A percentile compares a stretch with the other conserved stretches of the same genome.
phyloP scores from a whole-genome alignment of 129 eudicot genomes.

The Deinandra increscens region DNA sequence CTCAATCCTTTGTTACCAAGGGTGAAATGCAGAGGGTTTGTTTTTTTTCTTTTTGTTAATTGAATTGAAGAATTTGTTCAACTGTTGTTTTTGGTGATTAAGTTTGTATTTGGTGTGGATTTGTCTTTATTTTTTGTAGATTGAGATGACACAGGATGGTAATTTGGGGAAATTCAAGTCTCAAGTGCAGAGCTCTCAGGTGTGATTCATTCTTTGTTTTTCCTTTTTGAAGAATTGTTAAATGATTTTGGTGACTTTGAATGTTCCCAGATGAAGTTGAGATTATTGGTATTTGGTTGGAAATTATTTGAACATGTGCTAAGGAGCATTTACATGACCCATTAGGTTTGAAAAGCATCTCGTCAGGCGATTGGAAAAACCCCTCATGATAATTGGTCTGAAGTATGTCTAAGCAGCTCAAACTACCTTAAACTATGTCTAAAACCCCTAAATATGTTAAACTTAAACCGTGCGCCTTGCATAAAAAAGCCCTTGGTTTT shows the following conservation, averaged over 20 bases:
- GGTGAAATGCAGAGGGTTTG: constrained; percentile 76
- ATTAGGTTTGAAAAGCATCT: too few relatives aligned
- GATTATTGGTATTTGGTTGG: background rate
- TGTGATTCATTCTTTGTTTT: constrained; percentile 33
- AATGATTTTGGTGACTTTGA: background rate
- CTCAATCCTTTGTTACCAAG: constrained; percentile 73
- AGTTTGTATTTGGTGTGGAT: background rate
- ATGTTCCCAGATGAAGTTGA: background rate
- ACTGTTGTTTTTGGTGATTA: background rate
- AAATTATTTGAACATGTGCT: background rate
- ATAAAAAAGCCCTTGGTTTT: too few relatives aligned
- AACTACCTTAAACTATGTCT: too few relatives aligned
- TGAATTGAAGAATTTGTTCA: background rate
- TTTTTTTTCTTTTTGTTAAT: background rate
- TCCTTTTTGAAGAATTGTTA: background rate
- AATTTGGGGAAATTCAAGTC: constrained; percentile 81
- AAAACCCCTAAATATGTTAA: too few relatives aligned
- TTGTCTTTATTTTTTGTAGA: constrained; percentile 38
- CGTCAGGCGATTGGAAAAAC: too few relatives aligned
- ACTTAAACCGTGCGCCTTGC: too few relatives aligned
- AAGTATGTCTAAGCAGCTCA: too few relatives aligned
- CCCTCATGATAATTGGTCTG: too few relatives aligned
- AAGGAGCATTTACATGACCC: background rate
- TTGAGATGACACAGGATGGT: constrained; percentile 89
- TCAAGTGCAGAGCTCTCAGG: constrained; percentile 95